Evolutionary conservation across 257 asterid species (phyloP).

Genomic region (Solanum peruvianum): DNA sequence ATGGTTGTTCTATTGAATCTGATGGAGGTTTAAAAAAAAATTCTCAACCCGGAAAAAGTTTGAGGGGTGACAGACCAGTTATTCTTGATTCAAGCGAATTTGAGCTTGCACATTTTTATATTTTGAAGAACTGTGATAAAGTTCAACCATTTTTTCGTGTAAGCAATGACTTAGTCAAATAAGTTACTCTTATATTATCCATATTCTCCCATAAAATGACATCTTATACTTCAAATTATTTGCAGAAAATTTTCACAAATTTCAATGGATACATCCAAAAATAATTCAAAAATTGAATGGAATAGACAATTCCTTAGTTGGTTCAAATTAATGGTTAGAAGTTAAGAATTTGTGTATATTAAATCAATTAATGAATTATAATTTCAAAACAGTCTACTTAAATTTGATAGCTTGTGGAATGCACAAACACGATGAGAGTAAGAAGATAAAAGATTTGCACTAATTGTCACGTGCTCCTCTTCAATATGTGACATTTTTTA

Average conservation of each 20-base stretch:
- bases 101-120: background rate
- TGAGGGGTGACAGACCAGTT: background rate
- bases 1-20: background rate
- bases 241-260: background rate
- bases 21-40: background rate
- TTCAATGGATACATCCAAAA: background rate
- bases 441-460: background rate
- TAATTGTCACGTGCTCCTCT: background rate
- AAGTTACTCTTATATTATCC: background rate
- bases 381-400: background rate
- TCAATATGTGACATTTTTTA: background rate
- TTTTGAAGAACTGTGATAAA: background rate
- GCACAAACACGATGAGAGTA: background rate
- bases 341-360: no score
- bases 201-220: no score
- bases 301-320: background rate
- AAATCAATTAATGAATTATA: background rate
- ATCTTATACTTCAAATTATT: no score
- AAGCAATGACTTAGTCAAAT: background rate
- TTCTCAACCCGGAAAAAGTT: no score
- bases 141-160: background rate
- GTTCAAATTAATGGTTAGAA: background rate
- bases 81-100: background rate
- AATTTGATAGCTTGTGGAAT: no score
- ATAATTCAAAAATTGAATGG: background rate